Base-by-base conservation (phyloP, 1,284 basidiomycete genomes). In the Trichosporon sp. region DNA sequence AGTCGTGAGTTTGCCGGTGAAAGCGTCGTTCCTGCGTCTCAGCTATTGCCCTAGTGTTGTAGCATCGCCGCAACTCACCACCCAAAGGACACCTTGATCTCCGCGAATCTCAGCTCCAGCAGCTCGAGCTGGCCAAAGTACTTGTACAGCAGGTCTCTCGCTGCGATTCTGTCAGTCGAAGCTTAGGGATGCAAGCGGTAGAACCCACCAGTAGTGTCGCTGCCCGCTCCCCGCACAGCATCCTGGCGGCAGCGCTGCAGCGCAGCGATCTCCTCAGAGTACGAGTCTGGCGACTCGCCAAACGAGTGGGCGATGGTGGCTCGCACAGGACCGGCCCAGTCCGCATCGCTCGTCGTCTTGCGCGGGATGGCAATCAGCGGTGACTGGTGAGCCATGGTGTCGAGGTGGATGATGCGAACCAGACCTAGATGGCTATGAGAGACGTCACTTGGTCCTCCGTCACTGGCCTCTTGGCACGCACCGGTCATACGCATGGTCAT, bases 71-170 rank as follows among this genome's bases (percentile, higher is more conserved):
- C 1, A n/a, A 69, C 81, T 65, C 59, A 82, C 85, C 95, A 99
- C 0, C 91, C 88, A 74, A 99, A 99, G 64, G 91, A 90, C 73
- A 97, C 92, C 73, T 92, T 87, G 66, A 99, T 91, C 79, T 99
- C 96, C 7, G 95, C 88, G 80, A 99, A 99, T 31, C 96, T 88
- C 59, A 99, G 85, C 77, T 99, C 96, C 37, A 99, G 88, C 31
- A 99, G 86, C 77, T 99, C 96, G 36, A 99, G 88, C 80, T 99
- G 95, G 49, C 96, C 95, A 82, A 99, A 99, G 84, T 99, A 99
- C 81, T 96, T 98, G 88, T 95, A 98, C 56, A 99, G 84, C 25
- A 99, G 84, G 81, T 99, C 96, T 52, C 95, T 86, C 21, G 89
- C 94, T 87, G 56, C n/a, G 9, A 58, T 63, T 56, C 62, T 54